Conservation (phyloP, 73 alveolate species). For the Paramecium caudatum region DNA sequence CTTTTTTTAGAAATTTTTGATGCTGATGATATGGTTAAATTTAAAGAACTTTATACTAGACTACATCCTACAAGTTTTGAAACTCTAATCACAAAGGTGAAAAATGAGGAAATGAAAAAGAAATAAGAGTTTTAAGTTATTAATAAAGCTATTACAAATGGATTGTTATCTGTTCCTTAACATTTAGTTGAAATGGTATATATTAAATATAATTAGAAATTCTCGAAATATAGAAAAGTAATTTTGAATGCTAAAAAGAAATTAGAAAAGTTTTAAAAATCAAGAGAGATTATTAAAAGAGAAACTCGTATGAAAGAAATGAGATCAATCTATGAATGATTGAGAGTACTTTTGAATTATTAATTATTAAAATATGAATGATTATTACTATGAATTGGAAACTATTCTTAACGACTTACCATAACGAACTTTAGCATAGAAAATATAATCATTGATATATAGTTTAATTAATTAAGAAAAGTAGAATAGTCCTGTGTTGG, state of each 20-base stretch:
- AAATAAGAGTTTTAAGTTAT: constrained; percentile 48
- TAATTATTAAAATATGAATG: constrained; percentile 56
- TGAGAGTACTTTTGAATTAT: too few relatives aligned
- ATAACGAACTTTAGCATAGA: constrained; percentile 40
- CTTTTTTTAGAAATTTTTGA: constrained; percentile 67
- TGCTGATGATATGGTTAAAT: constrained; percentile 66
- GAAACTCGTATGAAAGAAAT: constrained; percentile 33
- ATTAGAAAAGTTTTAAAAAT: constrained; percentile 15
- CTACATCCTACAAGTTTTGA: constrained; percentile 72
- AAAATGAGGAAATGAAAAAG: constrained; percentile 60
- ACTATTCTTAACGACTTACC: constrained; percentile 59
- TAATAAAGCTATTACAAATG: constrained; percentile 44
- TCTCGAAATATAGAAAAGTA: constrained; percentile 26
- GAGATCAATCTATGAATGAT: constrained; percentile 48
- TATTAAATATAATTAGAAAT: constrained; percentile 13
- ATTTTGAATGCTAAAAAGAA: constrained; percentile 33
- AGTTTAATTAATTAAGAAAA: constrained; percentile 6
- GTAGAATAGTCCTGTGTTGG: not conserved
- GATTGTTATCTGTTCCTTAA: not conserved
- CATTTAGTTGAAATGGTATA: not conserved
- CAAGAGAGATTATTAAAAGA: constrained; percentile 10
- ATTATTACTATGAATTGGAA: constrained; percentile 49
- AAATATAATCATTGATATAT: not conserved
- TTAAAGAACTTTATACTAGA: constrained; percentile 53
- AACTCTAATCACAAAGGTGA: constrained; percentile 43